Evolutionary conservation across 768 basidiomycete genomes (phyloP).

Genomic region (Calocera cornea): DNA sequence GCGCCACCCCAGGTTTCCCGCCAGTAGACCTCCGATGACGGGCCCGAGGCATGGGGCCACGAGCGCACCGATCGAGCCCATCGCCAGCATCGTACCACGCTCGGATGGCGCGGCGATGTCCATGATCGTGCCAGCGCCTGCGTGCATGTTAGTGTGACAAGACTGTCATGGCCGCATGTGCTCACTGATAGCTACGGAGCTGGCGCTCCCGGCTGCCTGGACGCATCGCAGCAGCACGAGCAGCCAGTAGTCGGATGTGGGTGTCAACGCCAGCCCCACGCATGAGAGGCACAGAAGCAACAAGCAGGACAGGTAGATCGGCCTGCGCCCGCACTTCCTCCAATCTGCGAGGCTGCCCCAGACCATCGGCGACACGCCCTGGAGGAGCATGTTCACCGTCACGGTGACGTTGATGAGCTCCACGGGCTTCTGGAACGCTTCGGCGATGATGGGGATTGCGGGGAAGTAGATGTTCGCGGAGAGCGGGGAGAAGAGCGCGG

Average conservation of each 20-base stretch:
- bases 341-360: constrained; percentile 62
- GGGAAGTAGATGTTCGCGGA: constrained; percentile 21
- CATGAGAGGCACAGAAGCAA: constrained; percentile 51
- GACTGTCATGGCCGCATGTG: constrained; percentile 20
- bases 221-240: constrained; percentile 63
- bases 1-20: constrained; percentile 32
- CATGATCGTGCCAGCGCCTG: constrained; percentile 52
- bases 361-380: constrained; percentile 40
- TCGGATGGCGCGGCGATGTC: constrained; percentile 64
- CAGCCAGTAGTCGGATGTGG: constrained; percentile 57
- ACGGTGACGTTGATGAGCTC: constrained; percentile 72
- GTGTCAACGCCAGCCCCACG: constrained; percentile 44
- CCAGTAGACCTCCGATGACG: constrained; percentile 35
- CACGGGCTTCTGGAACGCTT: constrained; percentile 47
- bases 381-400: constrained; percentile 60
- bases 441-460: constrained; percentile 17
- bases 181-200: constrained; percentile 57
- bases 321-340: constrained; percentile 29
- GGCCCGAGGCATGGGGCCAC: constrained; percentile 39
- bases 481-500: background rate
- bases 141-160: constrained; percentile 19
- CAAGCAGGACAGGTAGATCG: constrained; percentile 39
- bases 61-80: constrained; percentile 53
- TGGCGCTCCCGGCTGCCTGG: constrained; percentile 68
- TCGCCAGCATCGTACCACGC: constrained; percentile 58